Evolutionary conservation across 495 filamentous ascomycete species (phyloP).

Genomic region (Astrothelium subdiscretum): DNA sequence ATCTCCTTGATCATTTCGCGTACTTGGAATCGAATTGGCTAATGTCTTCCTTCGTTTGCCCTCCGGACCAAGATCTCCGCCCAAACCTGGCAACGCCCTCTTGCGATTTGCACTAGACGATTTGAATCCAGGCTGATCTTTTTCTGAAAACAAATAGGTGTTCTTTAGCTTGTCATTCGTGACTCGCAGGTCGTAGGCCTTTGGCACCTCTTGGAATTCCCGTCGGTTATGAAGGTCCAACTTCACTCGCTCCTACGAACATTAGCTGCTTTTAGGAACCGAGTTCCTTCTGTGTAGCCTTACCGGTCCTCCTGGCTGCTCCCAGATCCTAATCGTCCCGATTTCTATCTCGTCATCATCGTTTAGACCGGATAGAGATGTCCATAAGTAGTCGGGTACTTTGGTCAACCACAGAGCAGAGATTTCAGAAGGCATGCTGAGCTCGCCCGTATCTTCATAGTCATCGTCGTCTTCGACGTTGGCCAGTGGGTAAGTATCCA

Average conservation of each 20-base stretch:
- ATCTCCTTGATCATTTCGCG: slow-evolving; percentile 17
- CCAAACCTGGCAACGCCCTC: neutral
- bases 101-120: neutral
- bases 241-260: too few species aligned
- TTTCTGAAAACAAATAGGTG: slow-evolving; percentile 82
- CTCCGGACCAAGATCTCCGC: slow-evolving; percentile 11
- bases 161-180: slow-evolving; percentile 55
- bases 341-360: slow-evolving; percentile 57
- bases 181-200: slow-evolving; percentile 69
- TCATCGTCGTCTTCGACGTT: slow-evolving; percentile 6
- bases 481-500: neutral
- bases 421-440: slow-evolving; percentile 51
- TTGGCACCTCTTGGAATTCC: slow-evolving; percentile 45
- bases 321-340: slow-evolving; percentile 58
- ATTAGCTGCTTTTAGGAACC: too few species aligned
- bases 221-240: slow-evolving; percentile 28
- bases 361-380: slow-evolving; percentile 39
- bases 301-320: neutral
- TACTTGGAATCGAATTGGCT: slow-evolving; percentile 54
- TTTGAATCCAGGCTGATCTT: slow-evolving; percentile 67
- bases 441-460: slow-evolving; percentile 74
- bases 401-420: slow-evolving; percentile 60
- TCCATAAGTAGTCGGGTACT: slow-evolving; percentile 67
- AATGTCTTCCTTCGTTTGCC: slow-evolving; percentile 13
- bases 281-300: too few species aligned